phyloP scores from a whole-genome alignment of 495 filamentous ascomycete species.

The Lophiostoma macrostomum region DNA sequence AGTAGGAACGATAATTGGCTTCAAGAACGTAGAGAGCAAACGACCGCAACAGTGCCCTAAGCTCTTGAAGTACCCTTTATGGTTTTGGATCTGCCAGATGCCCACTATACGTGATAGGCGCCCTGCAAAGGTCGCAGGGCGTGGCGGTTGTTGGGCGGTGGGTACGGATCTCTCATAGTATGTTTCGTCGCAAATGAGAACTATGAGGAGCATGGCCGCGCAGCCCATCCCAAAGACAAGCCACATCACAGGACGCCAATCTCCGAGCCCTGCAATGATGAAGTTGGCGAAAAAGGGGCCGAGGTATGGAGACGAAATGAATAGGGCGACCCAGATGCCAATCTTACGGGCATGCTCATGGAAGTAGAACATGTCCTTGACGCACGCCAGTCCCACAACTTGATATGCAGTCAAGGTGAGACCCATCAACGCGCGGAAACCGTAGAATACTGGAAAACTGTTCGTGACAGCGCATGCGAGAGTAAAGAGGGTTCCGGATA shows the following conservation, averaged over 20 bases:
- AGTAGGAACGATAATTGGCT: slow-evolving; percentile 50
- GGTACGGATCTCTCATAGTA: slow-evolving; percentile 57
- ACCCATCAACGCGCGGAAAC: slow-evolving; percentile 32
- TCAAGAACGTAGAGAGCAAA: slow-evolving; percentile 47
- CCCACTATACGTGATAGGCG: slow-evolving; percentile 61
- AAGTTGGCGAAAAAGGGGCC: slow-evolving; percentile 60
- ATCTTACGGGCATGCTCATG: slow-evolving; percentile 63
- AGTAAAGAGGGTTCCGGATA: slow-evolving; percentile 58
- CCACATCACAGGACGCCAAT: slow-evolving; percentile 32
- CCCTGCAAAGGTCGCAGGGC: slow-evolving; percentile 20
- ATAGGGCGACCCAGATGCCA: slow-evolving; percentile 56
- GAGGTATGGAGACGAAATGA: slow-evolving; percentile 58
- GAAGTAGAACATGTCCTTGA: slow-evolving; percentile 66
- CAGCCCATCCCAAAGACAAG: slow-evolving; percentile 35
- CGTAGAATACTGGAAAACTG: slow-evolving; percentile 55
- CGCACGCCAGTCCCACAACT: slow-evolving; percentile 59
- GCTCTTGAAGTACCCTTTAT: slow-evolving; percentile 41
- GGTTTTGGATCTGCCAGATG: slow-evolving; percentile 66
- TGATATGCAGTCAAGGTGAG: slow-evolving; percentile 48
- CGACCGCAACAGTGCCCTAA: slow-evolving; percentile 14
- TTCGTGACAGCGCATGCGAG: slow-evolving; percentile 48
- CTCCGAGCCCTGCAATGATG: slow-evolving; percentile 43
- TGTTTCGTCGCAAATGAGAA: slow-evolving; percentile 58
- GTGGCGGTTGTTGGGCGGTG: slow-evolving; percentile 44
- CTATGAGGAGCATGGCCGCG: slow-evolving; percentile 45